Percentiles rank a stretch among this genome's conserved stretches.
phyloP scores from a whole-genome alignment of 176 grass and related monocot species.

The Aegilops tauschii region DNA sequence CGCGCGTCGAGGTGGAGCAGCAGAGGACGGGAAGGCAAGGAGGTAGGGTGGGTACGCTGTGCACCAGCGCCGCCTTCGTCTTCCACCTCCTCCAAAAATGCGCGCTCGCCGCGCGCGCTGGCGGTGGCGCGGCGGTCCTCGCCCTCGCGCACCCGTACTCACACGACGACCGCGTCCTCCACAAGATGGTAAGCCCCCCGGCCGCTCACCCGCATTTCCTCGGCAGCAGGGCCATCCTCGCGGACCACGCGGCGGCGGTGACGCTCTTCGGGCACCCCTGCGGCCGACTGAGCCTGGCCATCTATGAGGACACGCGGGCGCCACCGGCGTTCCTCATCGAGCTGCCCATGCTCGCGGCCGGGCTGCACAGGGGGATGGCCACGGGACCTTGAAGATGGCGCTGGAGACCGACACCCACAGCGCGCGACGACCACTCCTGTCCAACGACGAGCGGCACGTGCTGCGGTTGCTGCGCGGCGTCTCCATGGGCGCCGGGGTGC shows the following conservation, averaged over 20 bases:
- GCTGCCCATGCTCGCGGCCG: constrained; percentile 65
- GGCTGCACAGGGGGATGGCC: constrained; percentile 39
- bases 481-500: too few species aligned
- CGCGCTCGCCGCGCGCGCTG: neutral
- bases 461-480: too few species aligned
- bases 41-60: too few species aligned
- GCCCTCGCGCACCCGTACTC: constrained; percentile 44
- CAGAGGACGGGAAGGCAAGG: too few species aligned
- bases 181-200: constrained; percentile 41
- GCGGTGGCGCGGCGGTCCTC: constrained; percentile 27
- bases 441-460: too few species aligned
- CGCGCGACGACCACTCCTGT: too few species aligned
- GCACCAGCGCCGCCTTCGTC: constrained; percentile 38
- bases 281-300: constrained; percentile 71
- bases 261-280: constrained; percentile 80
- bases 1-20: too few species aligned
- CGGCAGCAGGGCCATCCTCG: constrained; percentile 34
- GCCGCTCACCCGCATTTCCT: too few species aligned
- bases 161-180: constrained; percentile 58
- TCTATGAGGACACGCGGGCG: constrained; percentile 86
- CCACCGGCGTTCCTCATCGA: constrained; percentile 81
- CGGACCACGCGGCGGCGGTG: constrained; percentile 68
- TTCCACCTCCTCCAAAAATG: constrained; percentile 63
- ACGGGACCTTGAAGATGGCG: too few species aligned
- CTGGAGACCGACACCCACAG: too few species aligned